Evolutionary conservation across 2,329 filamentous ascomycete species (phyloP), one percentile per base, ranked within the genome.

Genomic region (Pseudogymnoascus sp.): DNA sequence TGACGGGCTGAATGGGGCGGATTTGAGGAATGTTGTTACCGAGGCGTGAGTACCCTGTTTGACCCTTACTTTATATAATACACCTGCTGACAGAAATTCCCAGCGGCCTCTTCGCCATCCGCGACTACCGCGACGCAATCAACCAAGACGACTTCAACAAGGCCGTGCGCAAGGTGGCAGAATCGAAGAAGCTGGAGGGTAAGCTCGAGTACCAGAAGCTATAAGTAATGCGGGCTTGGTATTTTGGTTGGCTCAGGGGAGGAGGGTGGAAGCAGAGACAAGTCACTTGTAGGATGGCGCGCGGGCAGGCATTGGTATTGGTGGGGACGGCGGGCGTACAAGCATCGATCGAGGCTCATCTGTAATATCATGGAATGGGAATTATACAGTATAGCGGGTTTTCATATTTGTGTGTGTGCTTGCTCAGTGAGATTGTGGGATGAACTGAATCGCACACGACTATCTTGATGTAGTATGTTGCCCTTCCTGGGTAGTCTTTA

Each of bases 141-240:
- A 97, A 90, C 77, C 94, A 99, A 75, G 94, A 99, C 71, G 94
- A 99, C 73, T 97, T 97, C 85, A 99, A 97, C 81, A 97, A 97
- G 79, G 94, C 94, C 3, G 94, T 99, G 61, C 87, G 94, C 68
- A 99, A 99, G 84, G 89, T 99, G 68, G 92, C 90, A 13, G 94
- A 99, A 77, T 83, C 90, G 64, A 99, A 99, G 90, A 99, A 99
- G 79, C 78, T 99, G 70, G 94, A 99, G 77, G 93, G 94, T 76
- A 97, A 97, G 80, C 82, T 97, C 58, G 93, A 97, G 76, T 97
- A 97, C 78, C 88, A 96, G 84, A 96, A 96, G 79, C 80, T 96
- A 77, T 96, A 87, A 69, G 77, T 96, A 87, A 69, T 65, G 50
- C 39, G 21, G 21, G 57, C 40, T 59, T 62, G 54, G 50, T 21